phyloP scores from a whole-genome alignment of 352 stramenopile genomes.

The Globisporangium cystogenes region DNA sequence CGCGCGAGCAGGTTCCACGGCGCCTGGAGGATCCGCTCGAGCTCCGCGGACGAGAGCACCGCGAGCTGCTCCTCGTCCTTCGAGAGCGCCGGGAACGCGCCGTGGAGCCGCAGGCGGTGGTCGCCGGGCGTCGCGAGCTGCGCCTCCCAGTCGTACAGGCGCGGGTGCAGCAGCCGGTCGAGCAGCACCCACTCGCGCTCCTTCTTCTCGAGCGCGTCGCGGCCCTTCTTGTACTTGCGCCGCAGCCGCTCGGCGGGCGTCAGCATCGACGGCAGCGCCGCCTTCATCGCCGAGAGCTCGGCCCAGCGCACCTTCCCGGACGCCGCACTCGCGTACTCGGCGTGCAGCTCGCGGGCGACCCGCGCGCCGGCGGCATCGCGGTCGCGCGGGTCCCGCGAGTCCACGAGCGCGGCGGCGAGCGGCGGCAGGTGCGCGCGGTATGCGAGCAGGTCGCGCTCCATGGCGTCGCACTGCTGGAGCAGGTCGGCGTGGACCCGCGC shows the following conservation, averaged over 20 bases:
- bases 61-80: constrained; percentile 67
- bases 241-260: constrained; percentile 60
- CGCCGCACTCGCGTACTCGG: constrained; percentile 50
- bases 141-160: constrained; percentile 68
- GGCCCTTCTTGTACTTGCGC: constrained; percentile 77
- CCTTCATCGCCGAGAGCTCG: constrained; percentile 67
- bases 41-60: constrained; percentile 48
- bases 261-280: constrained; percentile 74
- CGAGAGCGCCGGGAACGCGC: constrained; percentile 35
- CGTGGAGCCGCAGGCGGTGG: constrained; percentile 33
- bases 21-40: constrained; percentile 66
- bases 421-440: constrained; percentile 46
- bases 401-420: constrained; percentile 39
- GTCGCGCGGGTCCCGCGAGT: constrained; percentile 15
- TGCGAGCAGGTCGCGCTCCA: constrained; percentile 48
- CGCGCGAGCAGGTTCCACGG: constrained; percentile 69
- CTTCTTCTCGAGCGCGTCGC: constrained; percentile 53
- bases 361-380: constrained; percentile 44
- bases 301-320: constrained; percentile 64
- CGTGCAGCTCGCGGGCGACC: constrained; percentile 49
- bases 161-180: constrained; percentile 60
- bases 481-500: constrained; percentile 60
- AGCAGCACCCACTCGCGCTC: constrained; percentile 76
- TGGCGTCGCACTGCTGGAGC: constrained; percentile 48
- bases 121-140: constrained; percentile 17